These are phyloP conservation scores for Paraphaeosphaeria minitans DNA, from an alignment of 2,329 filamentous ascomycete species.

Conservation along the genomic window DNA sequence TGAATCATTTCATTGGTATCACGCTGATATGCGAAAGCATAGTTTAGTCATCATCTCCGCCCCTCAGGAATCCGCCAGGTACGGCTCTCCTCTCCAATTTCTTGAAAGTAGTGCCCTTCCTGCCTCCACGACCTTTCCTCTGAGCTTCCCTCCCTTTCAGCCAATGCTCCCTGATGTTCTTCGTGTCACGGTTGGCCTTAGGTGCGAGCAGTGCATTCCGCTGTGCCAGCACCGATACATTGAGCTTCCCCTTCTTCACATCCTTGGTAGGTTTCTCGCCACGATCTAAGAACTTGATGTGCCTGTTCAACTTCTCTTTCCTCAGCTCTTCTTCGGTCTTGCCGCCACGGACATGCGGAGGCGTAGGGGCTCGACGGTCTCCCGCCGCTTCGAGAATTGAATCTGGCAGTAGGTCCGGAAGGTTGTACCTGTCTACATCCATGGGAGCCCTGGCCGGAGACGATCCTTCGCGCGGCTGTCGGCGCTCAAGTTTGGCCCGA, in stretches of 20 bases:
- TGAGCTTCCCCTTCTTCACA: constrained; percentile 54
- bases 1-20: not conserved
- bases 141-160: constrained; percentile 48
- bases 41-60: constrained; percentile 22
- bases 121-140: constrained; percentile 24
- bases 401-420: constrained; percentile 58
- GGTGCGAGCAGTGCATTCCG: constrained; percentile 51
- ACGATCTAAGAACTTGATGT: constrained; percentile 56
- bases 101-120: constrained; percentile 20
- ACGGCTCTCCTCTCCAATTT: constrained; percentile 39
- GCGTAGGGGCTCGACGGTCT: constrained; percentile 51
- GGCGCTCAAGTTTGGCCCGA: constrained; percentile 8
- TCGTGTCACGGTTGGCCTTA: constrained; percentile 47
- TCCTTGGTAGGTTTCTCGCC: constrained; percentile 57
- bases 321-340: constrained; percentile 39
- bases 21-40: not conserved
- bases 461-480: constrained; percentile 9
- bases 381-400: constrained; percentile 57
- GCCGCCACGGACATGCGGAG: constrained; percentile 38
- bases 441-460: constrained; percentile 14
- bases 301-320: constrained; percentile 54
- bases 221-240: constrained; percentile 55
- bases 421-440: constrained; percentile 38
- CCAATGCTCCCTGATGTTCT: constrained; percentile 49
- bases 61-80: constrained; percentile 39